Conservation (phyloP, 1,139 yeast genomes). For the Magnusiomyces fungicola region DNA sequence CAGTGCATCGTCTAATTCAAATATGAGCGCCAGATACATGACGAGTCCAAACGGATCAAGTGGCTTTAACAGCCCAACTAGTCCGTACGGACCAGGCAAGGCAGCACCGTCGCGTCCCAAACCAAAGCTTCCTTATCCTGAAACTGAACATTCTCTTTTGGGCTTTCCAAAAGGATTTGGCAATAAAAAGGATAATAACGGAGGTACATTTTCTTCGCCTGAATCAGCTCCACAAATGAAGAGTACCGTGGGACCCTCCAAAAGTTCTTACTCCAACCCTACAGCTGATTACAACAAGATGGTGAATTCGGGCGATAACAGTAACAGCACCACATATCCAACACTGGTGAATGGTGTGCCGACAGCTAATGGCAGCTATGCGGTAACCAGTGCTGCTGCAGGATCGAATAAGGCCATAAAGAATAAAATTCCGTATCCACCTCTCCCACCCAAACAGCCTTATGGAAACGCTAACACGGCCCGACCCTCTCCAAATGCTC, state of each 20-base stretch:
- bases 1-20: too few species aligned
- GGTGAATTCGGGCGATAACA: constrained; percentile 3
- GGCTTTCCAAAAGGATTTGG: not conserved
- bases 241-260: not conserved
- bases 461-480: too few species aligned
- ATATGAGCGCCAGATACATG: too few species aligned
- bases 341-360: too few species aligned
- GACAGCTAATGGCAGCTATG: constrained; percentile 9
- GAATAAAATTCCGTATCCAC: constrained; percentile 1
- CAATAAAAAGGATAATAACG: not conserved
- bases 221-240: not conserved
- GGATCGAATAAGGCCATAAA: not conserved
- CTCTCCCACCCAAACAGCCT: too few species aligned
- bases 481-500: too few species aligned
- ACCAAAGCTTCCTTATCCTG: not conserved
- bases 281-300: not conserved
- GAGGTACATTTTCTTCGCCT: too few species aligned
- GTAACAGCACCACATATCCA: constrained; percentile 7
- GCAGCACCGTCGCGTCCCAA: not conserved
- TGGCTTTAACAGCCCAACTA: not conserved
- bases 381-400: constrained; percentile 11
- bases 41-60: too few species aligned
- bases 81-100: not conserved
- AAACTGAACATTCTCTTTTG: not conserved
- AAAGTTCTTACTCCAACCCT: not conserved